Evolutionary conservation across 305 asterid species (phyloP).

Genomic region (Andrographis paniculata): DNA sequence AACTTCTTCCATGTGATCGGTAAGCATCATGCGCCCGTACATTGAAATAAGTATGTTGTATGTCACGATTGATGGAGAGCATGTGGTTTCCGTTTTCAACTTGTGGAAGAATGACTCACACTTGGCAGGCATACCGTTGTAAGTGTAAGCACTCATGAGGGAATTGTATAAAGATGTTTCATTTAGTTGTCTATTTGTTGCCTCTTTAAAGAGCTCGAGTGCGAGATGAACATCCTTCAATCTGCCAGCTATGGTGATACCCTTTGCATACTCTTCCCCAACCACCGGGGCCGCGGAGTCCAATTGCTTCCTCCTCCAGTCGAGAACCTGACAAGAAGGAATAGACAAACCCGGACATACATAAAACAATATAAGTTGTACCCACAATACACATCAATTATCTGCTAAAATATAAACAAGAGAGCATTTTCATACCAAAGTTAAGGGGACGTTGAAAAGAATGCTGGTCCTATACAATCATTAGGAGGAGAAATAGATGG

Average conservation of each 20-base stretch:
- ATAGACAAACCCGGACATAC: slow-evolving; percentile 3
- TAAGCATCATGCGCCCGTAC: slow-evolving; percentile 53
- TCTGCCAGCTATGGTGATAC: slow-evolving; percentile 50
- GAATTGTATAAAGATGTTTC: slow-evolving; percentile 48
- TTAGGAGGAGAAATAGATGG: not conserved
- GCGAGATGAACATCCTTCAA: slow-evolving; percentile 47
- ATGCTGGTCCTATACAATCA: no score
- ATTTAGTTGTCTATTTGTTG: slow-evolving; percentile 42
- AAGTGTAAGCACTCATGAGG: slow-evolving; percentile 56
- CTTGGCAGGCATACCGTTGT: slow-evolving; percentile 34
- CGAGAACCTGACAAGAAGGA: slow-evolving; percentile 47
- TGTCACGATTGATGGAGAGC: slow-evolving; percentile 58
- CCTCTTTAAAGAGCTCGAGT: slow-evolving; percentile 59
- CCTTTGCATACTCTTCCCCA: slow-evolving; percentile 62
- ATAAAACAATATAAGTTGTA: not conserved
- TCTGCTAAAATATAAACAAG: not conserved
- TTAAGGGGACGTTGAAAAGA: no score
- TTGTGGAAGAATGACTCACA: slow-evolving; percentile 51
- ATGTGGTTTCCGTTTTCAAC: slow-evolving; percentile 41
- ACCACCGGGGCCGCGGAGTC: slow-evolving; percentile 49
- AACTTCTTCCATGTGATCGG: slow-evolving; percentile 69
- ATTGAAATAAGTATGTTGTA: slow-evolving; percentile 78
- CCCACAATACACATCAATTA: not conserved
- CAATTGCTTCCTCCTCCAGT: slow-evolving; percentile 65
- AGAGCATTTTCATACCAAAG: not conserved